Percentiles rank a stretch among this genome's conserved stretches.
phyloP scores from a whole-genome alignment of 2,329 filamentous ascomycete genomes.

The Sclerotinia minor region DNA sequence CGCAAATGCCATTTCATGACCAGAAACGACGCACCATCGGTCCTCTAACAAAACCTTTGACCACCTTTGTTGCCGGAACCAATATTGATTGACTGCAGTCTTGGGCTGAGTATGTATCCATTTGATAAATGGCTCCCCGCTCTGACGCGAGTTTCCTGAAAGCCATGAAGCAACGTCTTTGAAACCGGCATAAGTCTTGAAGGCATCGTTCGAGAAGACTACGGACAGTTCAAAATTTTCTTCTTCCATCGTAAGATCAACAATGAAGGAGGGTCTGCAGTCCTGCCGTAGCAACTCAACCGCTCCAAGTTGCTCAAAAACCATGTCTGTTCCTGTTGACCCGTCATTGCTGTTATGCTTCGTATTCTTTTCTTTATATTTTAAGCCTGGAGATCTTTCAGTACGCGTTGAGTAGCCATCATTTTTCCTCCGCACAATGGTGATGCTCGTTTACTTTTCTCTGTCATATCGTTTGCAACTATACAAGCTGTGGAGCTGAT shows the following conservation, averaged over 20 bases:
- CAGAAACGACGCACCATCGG: slow-evolving; percentile 8
- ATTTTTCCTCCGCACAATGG: background rate
- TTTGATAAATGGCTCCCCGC: background rate
- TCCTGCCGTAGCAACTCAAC: slow-evolving; percentile 6
- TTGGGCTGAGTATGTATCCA: slow-evolving; percentile 9
- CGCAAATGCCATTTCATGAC: slow-evolving; percentile 7
- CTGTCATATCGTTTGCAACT: background rate
- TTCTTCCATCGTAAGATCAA: background rate
- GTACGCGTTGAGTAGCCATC: background rate
- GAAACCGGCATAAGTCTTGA: background rate
- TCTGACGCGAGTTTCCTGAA: background rate
- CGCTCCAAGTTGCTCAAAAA: background rate
- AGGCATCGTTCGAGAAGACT: slow-evolving; percentile 10
- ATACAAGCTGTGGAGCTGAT: background rate
- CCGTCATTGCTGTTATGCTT: background rate
- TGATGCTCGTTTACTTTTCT: no score
- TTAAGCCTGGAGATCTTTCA: background rate
- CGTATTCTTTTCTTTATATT: no score
- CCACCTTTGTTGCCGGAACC: slow-evolving; percentile 14
- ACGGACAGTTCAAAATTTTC: background rate
- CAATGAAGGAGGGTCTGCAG: slow-evolving; percentile 5
- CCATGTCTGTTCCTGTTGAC: background rate
- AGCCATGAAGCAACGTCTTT: background rate
- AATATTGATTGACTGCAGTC: background rate
- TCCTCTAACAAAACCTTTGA: background rate